Conservation (phyloP, 257 asterid species). For the Anisodus tanguticus region DNA sequence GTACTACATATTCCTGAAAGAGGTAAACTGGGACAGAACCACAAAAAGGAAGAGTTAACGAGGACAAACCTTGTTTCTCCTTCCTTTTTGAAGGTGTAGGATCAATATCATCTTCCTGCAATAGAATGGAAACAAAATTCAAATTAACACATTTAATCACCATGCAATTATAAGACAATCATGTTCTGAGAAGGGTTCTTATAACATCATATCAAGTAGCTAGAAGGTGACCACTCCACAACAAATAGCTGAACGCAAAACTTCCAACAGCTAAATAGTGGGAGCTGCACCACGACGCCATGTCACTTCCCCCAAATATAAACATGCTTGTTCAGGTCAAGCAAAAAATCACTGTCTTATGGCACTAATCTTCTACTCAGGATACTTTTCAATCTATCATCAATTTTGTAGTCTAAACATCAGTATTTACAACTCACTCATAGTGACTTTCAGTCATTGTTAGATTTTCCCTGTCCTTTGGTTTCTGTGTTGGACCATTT, state of each 20-base stretch:
- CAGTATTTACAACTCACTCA: slow-evolving; percentile 2
- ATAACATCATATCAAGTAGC: background rate
- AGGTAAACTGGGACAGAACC: background rate
- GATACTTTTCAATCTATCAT: background rate
- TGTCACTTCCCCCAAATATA: background rate
- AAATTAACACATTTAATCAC: slow-evolving; percentile 27
- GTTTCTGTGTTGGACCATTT: slow-evolving; percentile 1
- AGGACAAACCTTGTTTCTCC: slow-evolving; percentile 62
- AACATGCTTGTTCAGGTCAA: slow-evolving; percentile 23
- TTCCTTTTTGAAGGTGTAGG: slow-evolving; percentile 44
- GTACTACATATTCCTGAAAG: background rate
- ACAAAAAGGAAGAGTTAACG: slow-evolving; percentile 29
- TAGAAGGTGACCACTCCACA: background rate
- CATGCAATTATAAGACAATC: background rate
- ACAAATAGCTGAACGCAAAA: slow-evolving; percentile 8
- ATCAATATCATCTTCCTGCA: slow-evolving; percentile 64
- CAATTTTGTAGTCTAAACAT: background rate
- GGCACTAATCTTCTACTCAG: background rate
- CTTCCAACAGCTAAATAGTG: slow-evolving; percentile 1
- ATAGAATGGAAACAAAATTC: slow-evolving; percentile 17
- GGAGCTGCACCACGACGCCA: background rate
- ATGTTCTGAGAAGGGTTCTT: slow-evolving; percentile 12
- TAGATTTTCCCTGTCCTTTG: background rate
- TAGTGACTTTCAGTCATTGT: background rate
- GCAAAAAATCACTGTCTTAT: background rate